Evolutionary conservation across 2,329 filamentous ascomycete species (phyloP), one percentile per base, ranked within the genome.

Genomic region (Elsinoe ampelina): DNA sequence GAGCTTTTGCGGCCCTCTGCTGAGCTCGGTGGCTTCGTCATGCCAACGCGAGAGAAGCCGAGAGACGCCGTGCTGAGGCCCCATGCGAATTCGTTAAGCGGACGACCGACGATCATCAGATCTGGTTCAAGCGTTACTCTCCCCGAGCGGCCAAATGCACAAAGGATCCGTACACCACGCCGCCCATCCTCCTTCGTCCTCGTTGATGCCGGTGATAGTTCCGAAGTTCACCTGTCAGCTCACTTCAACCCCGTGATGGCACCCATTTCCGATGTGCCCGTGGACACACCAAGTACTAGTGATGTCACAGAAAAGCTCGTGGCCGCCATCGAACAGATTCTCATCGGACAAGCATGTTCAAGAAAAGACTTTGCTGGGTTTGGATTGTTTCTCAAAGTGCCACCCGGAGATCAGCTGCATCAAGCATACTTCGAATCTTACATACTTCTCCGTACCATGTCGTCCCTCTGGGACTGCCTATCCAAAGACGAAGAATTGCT

Each of bases 351-450:
- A 63, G 74, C 97, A 0, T 81, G 95, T 41, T 80, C 80, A 30
- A 84, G 89, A 22, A 95, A 95, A 67, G 93, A 98, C 55, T 98
- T 97, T 66, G 78, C 85, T 2, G 92, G 93, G 0, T 87, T 98
- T 55, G 84, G 86, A 0, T 73, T 98, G 8, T 95, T 89, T 65
- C 75, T 88, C 55, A 95, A 93, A 68, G 86, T 92, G 0, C 93
- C 95, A 1, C 89, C 93, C 0, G 91, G 92, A 0, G 95, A 95
- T 65, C 83, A 92, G 63, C 93, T 97, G 67, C 90, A 97, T 63
- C 91, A 96, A 65, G 89, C 90, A 0, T 95, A 91, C 68, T 96
- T 98, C 62, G 89, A 95, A 67, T 95, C 93, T 0, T 96, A 91
- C 66, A 75, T 97, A 2, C 75, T 97, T 17, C 82, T 84, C 26